A percentile compares a stretch with the other conserved stretches of the same genome.
Evolutionary conservation across 106 monocot genomes (phyloP).

Genomic region (Allium sativum): DNA sequence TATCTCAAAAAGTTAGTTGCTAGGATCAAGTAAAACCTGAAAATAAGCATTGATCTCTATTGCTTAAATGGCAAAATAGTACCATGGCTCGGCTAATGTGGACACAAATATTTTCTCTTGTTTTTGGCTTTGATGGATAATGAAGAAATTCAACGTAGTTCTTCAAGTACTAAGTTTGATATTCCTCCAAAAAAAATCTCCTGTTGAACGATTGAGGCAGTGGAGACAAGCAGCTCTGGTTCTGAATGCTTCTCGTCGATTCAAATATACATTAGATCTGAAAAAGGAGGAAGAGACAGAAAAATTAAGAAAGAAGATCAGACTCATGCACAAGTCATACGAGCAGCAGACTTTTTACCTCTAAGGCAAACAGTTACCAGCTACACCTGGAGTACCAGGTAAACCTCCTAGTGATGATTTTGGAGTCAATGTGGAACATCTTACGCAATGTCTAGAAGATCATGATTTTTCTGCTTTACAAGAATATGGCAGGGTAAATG

Average conservation of each 20-base stretch:
- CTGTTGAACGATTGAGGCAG: conserved; percentile 23
- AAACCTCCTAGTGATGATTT: conserved; percentile 22
- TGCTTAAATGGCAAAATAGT: no score
- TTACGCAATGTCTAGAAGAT: conserved; percentile 67
- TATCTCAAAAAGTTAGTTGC: no score
- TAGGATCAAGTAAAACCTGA: no score
- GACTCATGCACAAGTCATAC: conserved; percentile 52
- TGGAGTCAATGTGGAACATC: conserved; percentile 65
- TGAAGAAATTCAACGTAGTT: no score
- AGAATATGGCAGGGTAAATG: conserved; percentile 68
- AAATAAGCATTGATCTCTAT: no score
- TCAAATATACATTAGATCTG: conserved; percentile 61
- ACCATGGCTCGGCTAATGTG: no score
- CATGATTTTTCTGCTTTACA: conserved; percentile 61
- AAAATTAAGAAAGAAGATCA: conserved; percentile 34
- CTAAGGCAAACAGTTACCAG: no score
- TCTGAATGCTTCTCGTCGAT: conserved; percentile 56
- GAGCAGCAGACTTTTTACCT: conserved; percentile 19
- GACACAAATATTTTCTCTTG: no score
- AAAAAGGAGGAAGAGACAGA: conserved; percentile 57
- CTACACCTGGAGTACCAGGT: conserved; percentile 23
- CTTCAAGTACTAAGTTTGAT: conserved; percentile 18
- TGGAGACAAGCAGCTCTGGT: conserved; percentile 56
- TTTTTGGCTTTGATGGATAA: no score
- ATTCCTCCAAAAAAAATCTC: conserved; percentile 35